A percentile compares a stretch with the other conserved stretches of the same genome.
Conservation (phyloP, 2,329 filamentous ascomycete genomes). For the Diaporthe sp. region DNA sequence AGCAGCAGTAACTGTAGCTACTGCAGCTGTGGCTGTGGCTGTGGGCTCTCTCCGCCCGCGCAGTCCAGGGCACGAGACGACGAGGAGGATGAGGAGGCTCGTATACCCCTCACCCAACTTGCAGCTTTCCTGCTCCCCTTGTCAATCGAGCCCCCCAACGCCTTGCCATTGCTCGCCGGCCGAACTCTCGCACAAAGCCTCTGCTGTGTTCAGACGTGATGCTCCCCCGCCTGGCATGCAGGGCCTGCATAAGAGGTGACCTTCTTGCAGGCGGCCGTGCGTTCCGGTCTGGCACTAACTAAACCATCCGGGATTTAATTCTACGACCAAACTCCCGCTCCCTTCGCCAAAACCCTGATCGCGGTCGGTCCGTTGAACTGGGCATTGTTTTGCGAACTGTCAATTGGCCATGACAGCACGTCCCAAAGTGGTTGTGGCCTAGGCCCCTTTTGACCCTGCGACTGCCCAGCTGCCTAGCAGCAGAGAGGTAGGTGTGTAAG, state of each 20-base stretch:
- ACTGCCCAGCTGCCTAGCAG: slow-evolving; percentile 18
- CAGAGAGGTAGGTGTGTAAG: neutral
- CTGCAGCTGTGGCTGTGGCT: slow-evolving; percentile 2
- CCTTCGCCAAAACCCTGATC: slow-evolving; percentile 5
- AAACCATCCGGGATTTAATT: slow-evolving; percentile 21
- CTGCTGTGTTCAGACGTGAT: neutral
- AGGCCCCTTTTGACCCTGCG: slow-evolving; percentile 3
- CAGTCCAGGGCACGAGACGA: neutral
- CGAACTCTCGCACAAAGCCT: slow-evolving; percentile 34
- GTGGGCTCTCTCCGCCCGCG: slow-evolving; percentile 7
- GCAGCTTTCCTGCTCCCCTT: neutral
- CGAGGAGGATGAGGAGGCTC: neutral
- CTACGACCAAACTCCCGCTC: slow-evolving; percentile 31
- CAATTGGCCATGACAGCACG: slow-evolving; percentile 8
- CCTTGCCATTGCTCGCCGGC: slow-evolving; percentile 1
- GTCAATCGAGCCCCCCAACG: neutral
- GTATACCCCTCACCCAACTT: slow-evolving; percentile 16
- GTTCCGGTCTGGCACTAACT: slow-evolving; percentile 28
- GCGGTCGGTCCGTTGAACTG: slow-evolving; percentile 15
- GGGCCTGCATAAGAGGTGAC: slow-evolving; percentile 20
- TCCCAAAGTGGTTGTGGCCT: slow-evolving; percentile 2
- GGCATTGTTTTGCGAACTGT: slow-evolving; percentile 33
- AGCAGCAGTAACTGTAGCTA: neutral
- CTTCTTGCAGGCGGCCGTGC: slow-evolving; percentile 24
- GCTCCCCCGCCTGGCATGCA: neutral